These are phyloP conservation scores for Wickerhamiella dianesei DNA, from an alignment of 805 yeast genomes.

Conservation along the genomic window DNA sequence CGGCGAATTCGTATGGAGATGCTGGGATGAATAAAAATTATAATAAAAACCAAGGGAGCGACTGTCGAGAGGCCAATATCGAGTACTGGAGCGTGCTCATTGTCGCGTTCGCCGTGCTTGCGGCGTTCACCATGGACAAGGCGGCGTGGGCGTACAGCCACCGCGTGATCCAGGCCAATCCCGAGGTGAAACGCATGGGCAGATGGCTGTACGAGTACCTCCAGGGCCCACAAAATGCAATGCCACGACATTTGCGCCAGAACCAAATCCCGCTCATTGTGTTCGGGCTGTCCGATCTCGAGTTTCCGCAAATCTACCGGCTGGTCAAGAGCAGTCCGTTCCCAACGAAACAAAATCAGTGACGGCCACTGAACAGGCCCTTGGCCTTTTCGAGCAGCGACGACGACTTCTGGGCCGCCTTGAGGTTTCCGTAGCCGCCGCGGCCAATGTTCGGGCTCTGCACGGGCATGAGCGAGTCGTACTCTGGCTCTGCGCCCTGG, in stretches of 20 bases:
- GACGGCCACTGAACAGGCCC: slow-evolving; percentile 16
- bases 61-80: background rate
- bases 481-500: slow-evolving; percentile 46
- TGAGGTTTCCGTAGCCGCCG: slow-evolving; percentile 54
- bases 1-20: background rate
- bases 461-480: slow-evolving; percentile 31
- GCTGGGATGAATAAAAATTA: background rate
- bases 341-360: background rate
- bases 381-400: slow-evolving; percentile 35
- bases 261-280: background rate
- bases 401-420: slow-evolving; percentile 25
- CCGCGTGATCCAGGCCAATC: background rate
- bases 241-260: background rate
- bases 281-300: background rate
- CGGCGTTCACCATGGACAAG: background rate
- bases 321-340: background rate
- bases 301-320: background rate
- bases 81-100: background rate
- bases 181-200: background rate
- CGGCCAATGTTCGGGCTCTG: slow-evolving; percentile 35
- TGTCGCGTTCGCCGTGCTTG: background rate
- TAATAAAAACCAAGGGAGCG: background rate
- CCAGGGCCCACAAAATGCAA: background rate
- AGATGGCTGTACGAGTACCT: background rate
- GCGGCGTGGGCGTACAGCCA: background rate